Evolutionary conservation across 768 basidiomycete species (phyloP), one percentile per base, ranked within the genome.

Genomic region (Mycena amicta): DNA sequence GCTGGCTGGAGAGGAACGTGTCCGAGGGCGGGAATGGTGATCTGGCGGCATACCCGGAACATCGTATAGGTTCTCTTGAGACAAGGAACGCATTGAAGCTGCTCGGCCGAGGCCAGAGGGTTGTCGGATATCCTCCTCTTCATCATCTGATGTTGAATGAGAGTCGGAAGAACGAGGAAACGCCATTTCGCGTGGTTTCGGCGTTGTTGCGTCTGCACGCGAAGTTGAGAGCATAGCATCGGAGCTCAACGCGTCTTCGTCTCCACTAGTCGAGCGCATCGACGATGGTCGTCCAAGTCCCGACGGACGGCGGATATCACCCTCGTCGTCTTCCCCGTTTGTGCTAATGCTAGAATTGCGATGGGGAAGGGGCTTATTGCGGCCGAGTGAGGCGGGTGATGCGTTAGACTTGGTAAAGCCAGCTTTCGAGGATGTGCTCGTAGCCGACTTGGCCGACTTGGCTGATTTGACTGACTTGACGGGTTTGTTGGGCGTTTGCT

Each of bases 81-180:
- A 20, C n/a, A 40, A 29, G 8, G 46, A 45, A 40, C 18, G 47
- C 11, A 60, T 25, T 5, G 59, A 61, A 20, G 53, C 27, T 4
- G 56, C 49, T 27, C 27, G 47, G 23, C 61, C 61, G 3, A 63
- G 55, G 20, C 61, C 61, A 4, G 54, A 40, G 3, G 61, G 61
- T 3, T 58, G 39, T 12, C 62, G 47, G 26, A 63, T 63, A 22
- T 63, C 62, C 25, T 60, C 59, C 15, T 60, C 62, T 5, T 61
- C 55, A 5, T 50, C 61, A 25, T 57, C 47, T 49, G 6, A 26
- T 49, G 6, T 25, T 45, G 8, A 13, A n/a, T 26, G 12, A 5
- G 27, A 49, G 47, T 49, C n/a, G 23, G 13, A 12, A 22, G 41
- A 43, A 5, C 12, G 20, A 6, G 47, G 26, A 23, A 49, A 49